Conservation (phyloP, 139 green algal species). For the Mychonastes homosphaera region DNA sequence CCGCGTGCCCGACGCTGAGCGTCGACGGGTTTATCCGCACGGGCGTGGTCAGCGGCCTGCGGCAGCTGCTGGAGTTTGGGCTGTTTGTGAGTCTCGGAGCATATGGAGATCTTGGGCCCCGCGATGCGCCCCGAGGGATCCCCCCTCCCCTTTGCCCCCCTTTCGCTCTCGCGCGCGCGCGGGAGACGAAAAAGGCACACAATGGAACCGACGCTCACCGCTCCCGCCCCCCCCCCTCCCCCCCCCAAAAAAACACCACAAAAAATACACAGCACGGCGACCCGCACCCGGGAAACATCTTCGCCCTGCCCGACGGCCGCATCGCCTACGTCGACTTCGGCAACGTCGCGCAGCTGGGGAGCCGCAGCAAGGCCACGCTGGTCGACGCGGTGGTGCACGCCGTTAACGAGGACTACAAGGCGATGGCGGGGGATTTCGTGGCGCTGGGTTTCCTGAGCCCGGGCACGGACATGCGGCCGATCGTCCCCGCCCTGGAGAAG, state of each 20-base stretch:
- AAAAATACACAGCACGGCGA: no score
- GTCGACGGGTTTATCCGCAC: neutral
- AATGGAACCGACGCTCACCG: no score
- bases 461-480: slow-evolving; percentile 84
- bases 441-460: slow-evolving; percentile 85
- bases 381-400: slow-evolving; percentile 97
- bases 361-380: slow-evolving; percentile 72
- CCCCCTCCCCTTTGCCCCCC: no score
- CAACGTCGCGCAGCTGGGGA: slow-evolving; percentile 92
- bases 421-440: slow-evolving; percentile 93
- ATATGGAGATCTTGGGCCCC: slow-evolving; percentile 75
- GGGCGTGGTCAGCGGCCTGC: slow-evolving; percentile 84
- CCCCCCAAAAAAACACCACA: no score
- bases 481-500: slow-evolving; percentile 90
- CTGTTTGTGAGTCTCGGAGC: no score
- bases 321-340: slow-evolving; percentile 99
- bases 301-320: slow-evolving; percentile 85
- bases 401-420: slow-evolving; percentile 95
- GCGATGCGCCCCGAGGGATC: slow-evolving; percentile 31
- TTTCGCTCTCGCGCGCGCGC: no score
- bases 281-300: slow-evolving; percentile 93
- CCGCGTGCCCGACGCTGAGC: slow-evolving; percentile 57
- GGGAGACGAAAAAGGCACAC: no score
- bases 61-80: slow-evolving; percentile 97
- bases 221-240: no score